These are phyloP conservation scores for Panus rudis DNA, from an alignment of 768 basidiomycete species.

Conservation along the genomic window DNA sequence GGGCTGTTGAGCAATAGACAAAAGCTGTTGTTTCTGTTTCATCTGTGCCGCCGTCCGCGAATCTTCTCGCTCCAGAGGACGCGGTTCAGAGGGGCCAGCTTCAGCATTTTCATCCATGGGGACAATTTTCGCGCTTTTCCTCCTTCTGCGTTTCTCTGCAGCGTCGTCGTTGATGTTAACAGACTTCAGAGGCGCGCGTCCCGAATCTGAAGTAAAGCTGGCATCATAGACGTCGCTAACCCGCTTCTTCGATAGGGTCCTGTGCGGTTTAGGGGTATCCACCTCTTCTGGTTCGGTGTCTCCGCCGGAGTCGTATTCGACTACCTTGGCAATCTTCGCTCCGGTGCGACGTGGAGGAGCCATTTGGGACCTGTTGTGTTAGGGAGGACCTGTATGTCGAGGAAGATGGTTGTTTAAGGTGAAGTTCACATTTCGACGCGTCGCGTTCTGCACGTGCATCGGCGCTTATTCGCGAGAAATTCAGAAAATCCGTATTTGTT, in stretches of 20 bases:
- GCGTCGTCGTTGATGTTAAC: constrained; percentile 72
- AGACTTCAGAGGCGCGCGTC: constrained; percentile 29
- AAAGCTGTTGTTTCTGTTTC: constrained; percentile 53
- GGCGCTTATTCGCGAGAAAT: constrained; percentile 7
- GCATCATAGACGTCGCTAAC: constrained; percentile 49
- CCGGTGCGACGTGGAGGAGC: constrained; percentile 3
- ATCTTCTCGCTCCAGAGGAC: constrained; percentile 30
- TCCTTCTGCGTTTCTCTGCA: constrained; percentile 76
- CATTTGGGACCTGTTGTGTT: constrained; percentile 1
- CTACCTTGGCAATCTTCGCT: constrained; percentile 3
- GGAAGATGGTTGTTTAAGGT: constrained; percentile 7
- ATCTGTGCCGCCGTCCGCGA: constrained; percentile 28
- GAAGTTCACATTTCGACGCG: constrained; percentile 9
- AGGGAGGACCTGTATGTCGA: too few species aligned
- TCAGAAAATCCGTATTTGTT: neutral
- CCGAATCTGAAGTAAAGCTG: constrained; percentile 29
- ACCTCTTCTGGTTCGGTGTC: constrained; percentile 17
- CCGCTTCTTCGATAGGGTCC: constrained; percentile 35
- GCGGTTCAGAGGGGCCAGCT: constrained; percentile 46
- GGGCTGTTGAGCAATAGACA: constrained; percentile 53
- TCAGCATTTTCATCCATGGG: constrained; percentile 35
- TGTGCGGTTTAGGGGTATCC: constrained; percentile 14
- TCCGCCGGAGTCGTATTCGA: constrained; percentile 16
- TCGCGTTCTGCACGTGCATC: constrained; percentile 9
- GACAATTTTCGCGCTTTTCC: constrained; percentile 69